phyloP scores from a whole-genome alignment of 495 filamentous ascomycete genomes.

The Aspergillus conjunctus region DNA sequence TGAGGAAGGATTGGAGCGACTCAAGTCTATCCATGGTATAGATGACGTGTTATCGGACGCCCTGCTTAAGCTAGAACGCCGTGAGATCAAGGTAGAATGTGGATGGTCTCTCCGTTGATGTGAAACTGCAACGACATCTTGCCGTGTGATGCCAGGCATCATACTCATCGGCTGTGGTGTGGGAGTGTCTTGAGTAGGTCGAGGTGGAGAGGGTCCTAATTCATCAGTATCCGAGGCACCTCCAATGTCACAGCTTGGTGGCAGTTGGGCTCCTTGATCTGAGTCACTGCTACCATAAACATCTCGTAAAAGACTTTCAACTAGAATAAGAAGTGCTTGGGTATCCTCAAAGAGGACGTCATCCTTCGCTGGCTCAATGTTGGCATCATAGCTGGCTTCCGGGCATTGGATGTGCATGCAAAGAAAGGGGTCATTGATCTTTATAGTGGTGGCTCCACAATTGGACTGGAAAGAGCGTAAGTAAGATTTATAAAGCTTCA shows the following conservation, averaged over 20 bases:
- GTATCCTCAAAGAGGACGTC: constrained; percentile 77
- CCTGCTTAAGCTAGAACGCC: neutral
- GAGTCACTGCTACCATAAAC: constrained; percentile 51
- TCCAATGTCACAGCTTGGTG: neutral
- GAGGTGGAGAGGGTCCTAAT: neutral
- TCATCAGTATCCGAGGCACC: neutral
- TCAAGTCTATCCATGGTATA: too few relatives aligned
- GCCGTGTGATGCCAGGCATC: neutral
- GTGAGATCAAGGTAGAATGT: neutral
- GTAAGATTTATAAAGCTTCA: constrained; percentile 60
- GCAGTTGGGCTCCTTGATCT: neutral
- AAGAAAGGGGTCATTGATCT: constrained; percentile 67
- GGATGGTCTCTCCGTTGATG: neutral
- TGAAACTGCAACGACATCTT: neutral
- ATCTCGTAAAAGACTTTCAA: constrained; percentile 57
- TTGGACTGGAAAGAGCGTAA: constrained; percentile 43
- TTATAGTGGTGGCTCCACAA: constrained; percentile 16
- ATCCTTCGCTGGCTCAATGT: constrained; percentile 89
- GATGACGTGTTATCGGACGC: too few relatives aligned
- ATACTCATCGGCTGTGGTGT: neutral
- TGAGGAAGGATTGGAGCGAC: too few relatives aligned
- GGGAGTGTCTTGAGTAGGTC: neutral
- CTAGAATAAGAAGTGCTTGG: constrained; percentile 49
- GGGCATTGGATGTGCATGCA: constrained; percentile 73
- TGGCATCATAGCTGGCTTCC: constrained; percentile 75